Evolutionary conservation across 2,329 filamentous ascomycete species (phyloP).

Genomic region (Paecilomyces sp.): DNA sequence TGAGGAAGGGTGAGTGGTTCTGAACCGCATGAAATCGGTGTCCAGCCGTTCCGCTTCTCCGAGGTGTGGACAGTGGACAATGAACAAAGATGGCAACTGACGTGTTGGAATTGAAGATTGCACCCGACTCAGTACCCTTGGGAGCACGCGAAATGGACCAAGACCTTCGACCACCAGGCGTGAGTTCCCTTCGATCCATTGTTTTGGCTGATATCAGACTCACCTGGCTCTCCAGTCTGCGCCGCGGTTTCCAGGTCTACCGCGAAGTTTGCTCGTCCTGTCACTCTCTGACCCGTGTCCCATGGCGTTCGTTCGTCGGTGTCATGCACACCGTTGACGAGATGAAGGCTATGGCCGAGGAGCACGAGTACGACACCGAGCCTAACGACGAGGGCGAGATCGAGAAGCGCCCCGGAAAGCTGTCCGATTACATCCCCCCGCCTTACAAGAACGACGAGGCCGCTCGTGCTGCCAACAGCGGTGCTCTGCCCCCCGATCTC

Average conservation of each 20-base stretch:
- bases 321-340: slow-evolving; percentile 92
- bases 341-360: slow-evolving; percentile 93
- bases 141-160: slow-evolving; percentile 85
- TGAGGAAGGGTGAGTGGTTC: slow-evolving; percentile 86
- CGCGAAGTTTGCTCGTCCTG: slow-evolving; percentile 96
- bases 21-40: slow-evolving; percentile 9
- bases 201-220: slow-evolving; percentile 5
- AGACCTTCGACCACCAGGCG: slow-evolving; percentile 96
- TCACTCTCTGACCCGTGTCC: slow-evolving; percentile 91
- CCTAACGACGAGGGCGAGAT: slow-evolving; percentile 97
- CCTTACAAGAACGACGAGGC: slow-evolving; percentile 99
- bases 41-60: slow-evolving; percentile 10
- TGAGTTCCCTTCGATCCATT: slow-evolving; percentile 47
- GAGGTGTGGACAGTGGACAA: slow-evolving; percentile 16
- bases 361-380: slow-evolving; percentile 97
- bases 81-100: slow-evolving; percentile 17
- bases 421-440: slow-evolving; percentile 89
- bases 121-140: slow-evolving; percentile 90
- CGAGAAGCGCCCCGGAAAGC: slow-evolving; percentile 96
- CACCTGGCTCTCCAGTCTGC: slow-evolving; percentile 56
- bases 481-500: slow-evolving; percentile 94
- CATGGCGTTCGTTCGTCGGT: slow-evolving; percentile 88
- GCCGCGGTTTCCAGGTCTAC: slow-evolving; percentile 99
- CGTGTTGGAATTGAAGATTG: slow-evolving; percentile 53
- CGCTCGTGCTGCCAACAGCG: slow-evolving; percentile 94